phyloP scores from a whole-genome alignment of 495 filamentous ascomycete genomes.

The Aspergillus sparsus region DNA sequence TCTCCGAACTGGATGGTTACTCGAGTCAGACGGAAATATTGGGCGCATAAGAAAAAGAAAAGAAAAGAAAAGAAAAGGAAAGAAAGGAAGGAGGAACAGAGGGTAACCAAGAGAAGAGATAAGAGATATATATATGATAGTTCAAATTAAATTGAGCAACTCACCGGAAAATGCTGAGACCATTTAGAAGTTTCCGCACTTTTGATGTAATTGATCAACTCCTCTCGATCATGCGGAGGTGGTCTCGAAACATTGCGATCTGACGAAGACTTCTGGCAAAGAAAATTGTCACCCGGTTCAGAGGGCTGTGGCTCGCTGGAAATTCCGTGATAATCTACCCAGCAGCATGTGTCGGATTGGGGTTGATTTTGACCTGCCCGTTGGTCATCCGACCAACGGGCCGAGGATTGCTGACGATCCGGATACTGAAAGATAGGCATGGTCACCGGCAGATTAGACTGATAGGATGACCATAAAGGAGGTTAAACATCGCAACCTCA shows the following conservation, averaged over 20 bases:
- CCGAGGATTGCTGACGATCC: slow-evolving; percentile 36
- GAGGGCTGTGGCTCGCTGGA: slow-evolving; percentile 9
- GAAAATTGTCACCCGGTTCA: slow-evolving; percentile 12
- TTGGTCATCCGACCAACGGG: slow-evolving; percentile 34
- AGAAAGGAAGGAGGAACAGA: not conserved
- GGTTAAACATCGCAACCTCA: slow-evolving; percentile 22
- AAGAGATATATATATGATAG: too few species aligned
- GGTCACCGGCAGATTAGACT: slow-evolving; percentile 21
- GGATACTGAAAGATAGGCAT: slow-evolving; percentile 48
- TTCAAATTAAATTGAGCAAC: slow-evolving; percentile 25
- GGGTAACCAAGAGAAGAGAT: too few species aligned
- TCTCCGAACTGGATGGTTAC: slow-evolving; percentile 18
- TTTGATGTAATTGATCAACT: slow-evolving; percentile 86
- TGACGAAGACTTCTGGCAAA: slow-evolving; percentile 4
- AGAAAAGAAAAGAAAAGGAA: not conserved
- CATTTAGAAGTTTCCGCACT: slow-evolving; percentile 75
- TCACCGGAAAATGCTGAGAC: slow-evolving; percentile 65
- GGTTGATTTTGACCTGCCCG: slow-evolving; percentile 21
- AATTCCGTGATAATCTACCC: slow-evolving; percentile 18
- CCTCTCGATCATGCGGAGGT: slow-evolving; percentile 59
- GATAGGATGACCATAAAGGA: slow-evolving; percentile 8
- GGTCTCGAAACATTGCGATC: slow-evolving; percentile 23
- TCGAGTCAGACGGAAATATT: slow-evolving; percentile 7
- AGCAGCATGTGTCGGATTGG: slow-evolving; percentile 20
- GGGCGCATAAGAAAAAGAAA: not conserved